Evolutionary conservation across 331 rosid genomes (phyloP).

Genomic region (Cydonia oblonga): DNA sequence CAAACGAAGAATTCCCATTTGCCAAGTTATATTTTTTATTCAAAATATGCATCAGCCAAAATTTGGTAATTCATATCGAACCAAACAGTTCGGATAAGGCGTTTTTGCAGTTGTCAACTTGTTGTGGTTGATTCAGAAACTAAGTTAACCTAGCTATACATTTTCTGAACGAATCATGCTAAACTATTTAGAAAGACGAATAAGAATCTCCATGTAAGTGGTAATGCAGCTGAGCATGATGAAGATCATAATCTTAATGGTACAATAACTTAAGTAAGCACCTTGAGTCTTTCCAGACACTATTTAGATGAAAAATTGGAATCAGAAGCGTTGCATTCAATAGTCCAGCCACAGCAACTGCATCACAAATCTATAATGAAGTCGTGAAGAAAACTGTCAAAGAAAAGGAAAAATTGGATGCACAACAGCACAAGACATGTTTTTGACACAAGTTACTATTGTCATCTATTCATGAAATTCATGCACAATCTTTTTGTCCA

Average conservation of each 20-base stretch:
- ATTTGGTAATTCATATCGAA: background rate
- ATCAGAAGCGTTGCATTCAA: slow-evolving; percentile 84
- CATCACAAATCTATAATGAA: slow-evolving; percentile 71
- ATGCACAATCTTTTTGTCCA: background rate
- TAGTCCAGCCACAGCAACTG: slow-evolving; percentile 98
- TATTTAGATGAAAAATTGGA: slow-evolving; percentile 91
- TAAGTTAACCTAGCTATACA: background rate
- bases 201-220: background rate
- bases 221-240: background rate
- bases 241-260: background rate
- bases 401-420: background rate
- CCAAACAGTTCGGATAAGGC: background rate
- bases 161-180: background rate
- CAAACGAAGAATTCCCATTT: background rate
- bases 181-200: background rate
- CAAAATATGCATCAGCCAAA: background rate
- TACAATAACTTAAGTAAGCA: slow-evolving; percentile 7
- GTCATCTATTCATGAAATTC: slow-evolving; percentile 2
- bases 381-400: slow-evolving; percentile 2
- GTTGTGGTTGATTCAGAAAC: background rate
- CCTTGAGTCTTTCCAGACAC: slow-evolving; percentile 98
- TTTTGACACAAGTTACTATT: background rate
- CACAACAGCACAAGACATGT: background rate
- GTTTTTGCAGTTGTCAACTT: background rate
- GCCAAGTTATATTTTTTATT: background rate